phyloP scores from a whole-genome alignment of 1,284 basidiomycete genomes.

The Ustilago tritici region DNA sequence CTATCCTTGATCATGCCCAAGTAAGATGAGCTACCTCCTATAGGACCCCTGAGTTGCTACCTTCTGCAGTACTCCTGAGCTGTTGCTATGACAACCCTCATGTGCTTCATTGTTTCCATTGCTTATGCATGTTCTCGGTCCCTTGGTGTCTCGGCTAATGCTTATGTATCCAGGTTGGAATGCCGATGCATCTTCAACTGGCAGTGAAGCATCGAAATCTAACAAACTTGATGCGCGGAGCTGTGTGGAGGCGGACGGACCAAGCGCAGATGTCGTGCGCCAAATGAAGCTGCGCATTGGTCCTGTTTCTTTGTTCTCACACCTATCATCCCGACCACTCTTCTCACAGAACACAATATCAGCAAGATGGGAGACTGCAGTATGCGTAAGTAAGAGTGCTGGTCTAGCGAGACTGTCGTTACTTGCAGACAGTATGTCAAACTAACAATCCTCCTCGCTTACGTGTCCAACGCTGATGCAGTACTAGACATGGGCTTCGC shows the following conservation, averaged over 20 bases:
- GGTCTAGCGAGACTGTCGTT: not conserved
- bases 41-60: no score
- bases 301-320: slow-evolving; percentile 2
- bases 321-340: not conserved
- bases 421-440: not conserved
- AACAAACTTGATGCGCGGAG: slow-evolving; percentile 6
- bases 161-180: no score
- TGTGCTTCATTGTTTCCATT: no score
- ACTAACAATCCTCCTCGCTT: not conserved
- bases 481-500: slow-evolving; percentile 68
- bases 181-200: no score
- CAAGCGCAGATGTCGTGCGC: slow-evolving; percentile 33
- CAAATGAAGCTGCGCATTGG: slow-evolving; percentile 9
- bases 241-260: slow-evolving; percentile 40
- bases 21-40: no score
- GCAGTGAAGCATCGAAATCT: not conserved
- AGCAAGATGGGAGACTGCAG: slow-evolving; percentile 39
- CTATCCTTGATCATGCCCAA: no score
- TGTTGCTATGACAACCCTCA: no score
- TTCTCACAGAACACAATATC: not conserved
- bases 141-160: no score
- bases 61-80: no score
- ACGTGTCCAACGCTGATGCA: slow-evolving; percentile 11
- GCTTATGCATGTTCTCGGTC: no score
- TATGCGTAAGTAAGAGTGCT: slow-evolving; percentile 30